These are phyloP conservation scores for Alternaria panax DNA, from an alignment of 2,329 filamentous ascomycete genomes.

Conservation along the genomic window DNA sequence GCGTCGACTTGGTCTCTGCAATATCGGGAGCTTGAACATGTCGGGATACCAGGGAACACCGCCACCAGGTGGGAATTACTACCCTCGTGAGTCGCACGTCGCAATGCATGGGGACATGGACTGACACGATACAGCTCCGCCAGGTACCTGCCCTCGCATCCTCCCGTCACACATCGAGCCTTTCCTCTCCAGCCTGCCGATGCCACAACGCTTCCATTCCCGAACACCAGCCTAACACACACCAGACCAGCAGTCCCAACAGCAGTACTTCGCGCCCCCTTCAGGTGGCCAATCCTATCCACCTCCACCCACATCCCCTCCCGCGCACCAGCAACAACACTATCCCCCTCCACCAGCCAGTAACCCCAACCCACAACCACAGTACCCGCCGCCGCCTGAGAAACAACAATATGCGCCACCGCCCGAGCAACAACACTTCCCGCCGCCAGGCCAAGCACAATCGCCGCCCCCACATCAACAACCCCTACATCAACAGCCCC, in stretches of 20 bases:
- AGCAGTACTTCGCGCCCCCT: constrained; percentile 51
- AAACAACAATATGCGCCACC: constrained; percentile 45
- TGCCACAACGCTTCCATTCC: neutral
- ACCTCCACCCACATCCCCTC: constrained; percentile 45
- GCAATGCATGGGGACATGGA: neutral
- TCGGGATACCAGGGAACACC: constrained; percentile 43
- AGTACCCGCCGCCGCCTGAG: constrained; percentile 44
- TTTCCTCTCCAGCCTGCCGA: neutral
- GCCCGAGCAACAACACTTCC: constrained; percentile 40
- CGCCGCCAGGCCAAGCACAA: constrained; percentile 34
- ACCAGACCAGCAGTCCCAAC: constrained; percentile 39
- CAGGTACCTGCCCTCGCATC: constrained; percentile 27
- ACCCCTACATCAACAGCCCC: constrained; percentile 23
- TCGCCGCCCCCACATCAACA: constrained; percentile 19
- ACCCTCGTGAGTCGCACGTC: constrained; percentile 38
- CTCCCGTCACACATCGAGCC: neutral
- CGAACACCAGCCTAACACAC: constrained; percentile 12
- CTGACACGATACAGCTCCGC: constrained; percentile 41
- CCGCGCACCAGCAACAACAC: constrained; percentile 40
- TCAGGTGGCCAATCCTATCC: constrained; percentile 43
- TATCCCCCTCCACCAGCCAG: constrained; percentile 43
- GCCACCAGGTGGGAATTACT: constrained; percentile 48
- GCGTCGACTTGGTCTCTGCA: neutral
- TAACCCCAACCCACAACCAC: constrained; percentile 22
- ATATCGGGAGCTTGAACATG: constrained; percentile 24